Conservation (phyloP, 371 early-diverging fungal genomes). For the Entomophthora muscae region DNA sequence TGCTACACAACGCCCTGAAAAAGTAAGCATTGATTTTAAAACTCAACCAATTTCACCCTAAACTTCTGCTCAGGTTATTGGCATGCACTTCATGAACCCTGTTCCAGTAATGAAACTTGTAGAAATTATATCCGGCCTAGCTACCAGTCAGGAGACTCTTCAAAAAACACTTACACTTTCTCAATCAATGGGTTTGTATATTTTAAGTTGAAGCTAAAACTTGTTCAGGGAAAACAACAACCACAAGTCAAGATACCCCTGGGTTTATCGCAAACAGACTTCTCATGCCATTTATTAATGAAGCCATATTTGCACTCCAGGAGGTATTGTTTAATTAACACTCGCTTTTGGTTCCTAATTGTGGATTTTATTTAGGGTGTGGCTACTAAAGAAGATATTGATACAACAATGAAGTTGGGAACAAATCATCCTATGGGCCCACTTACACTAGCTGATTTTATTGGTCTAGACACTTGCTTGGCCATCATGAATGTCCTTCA, state of each 20-base stretch:
- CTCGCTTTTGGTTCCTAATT: neutral
- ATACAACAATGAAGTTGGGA: slow-evolving; percentile 93
- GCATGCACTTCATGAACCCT: slow-evolving; percentile 90
- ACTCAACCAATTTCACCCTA: too few species aligned
- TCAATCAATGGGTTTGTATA: slow-evolving; percentile 44
- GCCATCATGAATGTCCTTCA: slow-evolving; percentile 92
- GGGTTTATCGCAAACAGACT: slow-evolving; percentile 95
- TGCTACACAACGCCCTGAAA: slow-evolving; percentile 59
- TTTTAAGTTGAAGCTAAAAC: too few species aligned
- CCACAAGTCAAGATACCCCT: slow-evolving; percentile 74
- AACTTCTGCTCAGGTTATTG: slow-evolving; percentile 36
- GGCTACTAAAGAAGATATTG: slow-evolving; percentile 89
- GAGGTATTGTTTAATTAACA: slow-evolving; percentile 28
- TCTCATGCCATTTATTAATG: slow-evolving; percentile 98
- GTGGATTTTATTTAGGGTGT: slow-evolving; percentile 69
- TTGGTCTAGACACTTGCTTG: slow-evolving; percentile 93
- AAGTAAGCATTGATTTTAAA: too few species aligned
- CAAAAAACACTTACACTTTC: slow-evolving; percentile 58
- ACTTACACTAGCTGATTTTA: slow-evolving; percentile 90
- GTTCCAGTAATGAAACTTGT: slow-evolving; percentile 97
- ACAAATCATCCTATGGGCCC: slow-evolving; percentile 97
- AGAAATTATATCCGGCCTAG: slow-evolving; percentile 89
- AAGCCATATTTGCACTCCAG: slow-evolving; percentile 77
- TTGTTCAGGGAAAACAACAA: slow-evolving; percentile 55
- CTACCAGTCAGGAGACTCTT: slow-evolving; percentile 53